phyloP scores from a whole-genome alignment of 176 grass and related monocot species.

The Lolium rigidum region DNA sequence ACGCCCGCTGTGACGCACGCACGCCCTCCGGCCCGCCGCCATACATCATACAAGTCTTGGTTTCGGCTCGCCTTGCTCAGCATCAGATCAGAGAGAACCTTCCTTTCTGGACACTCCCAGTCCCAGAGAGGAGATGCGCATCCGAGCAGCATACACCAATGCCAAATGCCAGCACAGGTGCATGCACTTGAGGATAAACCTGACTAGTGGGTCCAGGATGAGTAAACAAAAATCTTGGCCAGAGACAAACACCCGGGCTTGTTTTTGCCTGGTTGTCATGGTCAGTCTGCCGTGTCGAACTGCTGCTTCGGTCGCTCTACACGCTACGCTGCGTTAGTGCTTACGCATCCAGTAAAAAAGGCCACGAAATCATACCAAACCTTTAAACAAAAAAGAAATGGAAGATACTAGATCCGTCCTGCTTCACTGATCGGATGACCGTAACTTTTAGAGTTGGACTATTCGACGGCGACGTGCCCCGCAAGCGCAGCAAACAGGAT shows the following conservation, averaged over 20 bases:
- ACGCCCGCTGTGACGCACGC: slow-evolving; percentile 36
- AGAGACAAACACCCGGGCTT: neutral
- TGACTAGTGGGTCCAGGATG: neutral
- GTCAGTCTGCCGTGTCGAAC: slow-evolving; percentile 38
- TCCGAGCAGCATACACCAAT: neutral
- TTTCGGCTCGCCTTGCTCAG: neutral
- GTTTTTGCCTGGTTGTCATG: too few relatives aligned
- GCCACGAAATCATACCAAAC: neutral
- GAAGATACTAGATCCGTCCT: neutral
- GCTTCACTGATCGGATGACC: neutral
- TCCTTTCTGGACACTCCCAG: neutral
- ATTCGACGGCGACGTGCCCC: neutral
- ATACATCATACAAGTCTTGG: neutral
- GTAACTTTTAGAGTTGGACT: neutral
- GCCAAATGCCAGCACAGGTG: neutral
- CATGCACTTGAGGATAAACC: slow-evolving; percentile 38
- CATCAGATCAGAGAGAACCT: neutral
- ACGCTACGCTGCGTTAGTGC: slow-evolving; percentile 20
- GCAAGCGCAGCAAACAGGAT: neutral
- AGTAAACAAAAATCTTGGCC: neutral
- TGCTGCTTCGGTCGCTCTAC: neutral
- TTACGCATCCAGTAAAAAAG: slow-evolving; percentile 18
- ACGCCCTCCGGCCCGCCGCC: neutral
- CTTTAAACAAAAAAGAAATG: neutral
- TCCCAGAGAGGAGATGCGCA: neutral